These are phyloP conservation scores for Irpex lacteus DNA, from an alignment of 1,284 basidiomycete genomes.

Conservation along the genomic window DNA sequence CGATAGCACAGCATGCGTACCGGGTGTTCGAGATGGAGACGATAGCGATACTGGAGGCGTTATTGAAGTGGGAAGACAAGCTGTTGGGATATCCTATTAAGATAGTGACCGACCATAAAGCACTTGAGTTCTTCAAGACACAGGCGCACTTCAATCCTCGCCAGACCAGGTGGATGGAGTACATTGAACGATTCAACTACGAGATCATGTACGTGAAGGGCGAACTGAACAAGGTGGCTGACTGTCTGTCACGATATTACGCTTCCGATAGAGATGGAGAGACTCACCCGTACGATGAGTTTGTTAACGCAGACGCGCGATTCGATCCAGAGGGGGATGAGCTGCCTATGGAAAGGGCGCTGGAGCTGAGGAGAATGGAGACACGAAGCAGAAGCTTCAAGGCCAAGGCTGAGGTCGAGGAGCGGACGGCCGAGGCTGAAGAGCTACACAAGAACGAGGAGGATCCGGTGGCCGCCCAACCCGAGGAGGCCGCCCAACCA, in stretches of 20 bases:
- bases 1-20: constrained; percentile 34
- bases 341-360: not conserved
- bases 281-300: constrained; percentile 5
- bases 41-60: constrained; percentile 34
- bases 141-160: constrained; percentile 19
- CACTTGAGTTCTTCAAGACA: constrained; percentile 31
- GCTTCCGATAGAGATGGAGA: constrained; percentile 2
- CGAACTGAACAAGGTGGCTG: constrained; percentile 25
- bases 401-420: too few relatives aligned
- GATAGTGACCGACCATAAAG: constrained; percentile 35
- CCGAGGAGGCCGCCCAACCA: too few relatives aligned
- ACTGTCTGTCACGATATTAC: constrained; percentile 23
- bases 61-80: constrained; percentile 37
- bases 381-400: not conserved
- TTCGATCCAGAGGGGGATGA: constrained; percentile 5
- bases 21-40: constrained; percentile 33
- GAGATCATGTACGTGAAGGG: constrained; percentile 2
- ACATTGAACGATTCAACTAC: constrained; percentile 26
- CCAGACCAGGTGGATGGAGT: constrained; percentile 32
- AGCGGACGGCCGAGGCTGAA: too few relatives aligned
- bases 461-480: too few relatives aligned
- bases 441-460: too few relatives aligned
- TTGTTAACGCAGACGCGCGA: constrained; percentile 4
- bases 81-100: constrained; percentile 23
- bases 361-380: not conserved